Evolutionary conservation across 495 filamentous ascomycete species (phyloP).

Genomic region (Melanomma pulvis-pyrius): DNA sequence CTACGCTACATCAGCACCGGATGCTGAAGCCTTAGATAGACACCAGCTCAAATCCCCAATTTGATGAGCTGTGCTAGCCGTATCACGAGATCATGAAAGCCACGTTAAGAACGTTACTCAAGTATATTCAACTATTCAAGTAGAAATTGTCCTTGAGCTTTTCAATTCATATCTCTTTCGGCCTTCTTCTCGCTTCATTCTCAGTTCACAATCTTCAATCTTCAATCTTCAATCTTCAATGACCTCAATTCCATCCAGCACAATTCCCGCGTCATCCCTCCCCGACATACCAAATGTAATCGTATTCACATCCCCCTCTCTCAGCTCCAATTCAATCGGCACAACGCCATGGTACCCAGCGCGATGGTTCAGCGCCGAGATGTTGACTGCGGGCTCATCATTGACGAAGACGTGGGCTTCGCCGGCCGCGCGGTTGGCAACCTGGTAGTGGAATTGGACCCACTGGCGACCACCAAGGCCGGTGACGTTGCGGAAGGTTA

Average conservation of each 20-base stretch:
- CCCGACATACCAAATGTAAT: conserved; percentile 48
- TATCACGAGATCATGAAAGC: too few species aligned
- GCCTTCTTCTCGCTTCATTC: too few species aligned
- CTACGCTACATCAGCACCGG: too few species aligned
- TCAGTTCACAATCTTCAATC: too few species aligned
- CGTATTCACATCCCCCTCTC: conserved; percentile 45
- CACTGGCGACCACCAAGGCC: conserved; percentile 47
- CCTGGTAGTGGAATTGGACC: conserved; percentile 50
- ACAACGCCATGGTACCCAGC: conserved; percentile 49
- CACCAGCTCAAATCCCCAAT: too few species aligned
- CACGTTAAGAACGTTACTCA: too few species aligned
- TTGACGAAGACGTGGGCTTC: conserved; percentile 50
- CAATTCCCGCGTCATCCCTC: conserved; percentile 29
- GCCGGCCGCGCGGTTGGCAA: conserved; percentile 38
- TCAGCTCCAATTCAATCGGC: conserved; percentile 46
- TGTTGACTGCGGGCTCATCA: conserved; percentile 45
- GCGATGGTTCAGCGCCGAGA: conserved; percentile 48
- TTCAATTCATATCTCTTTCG: too few species aligned
- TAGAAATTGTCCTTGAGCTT: too few species aligned
- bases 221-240: conserved; percentile 28
- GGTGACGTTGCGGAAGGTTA: conserved; percentile 50
- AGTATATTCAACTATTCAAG: too few species aligned
- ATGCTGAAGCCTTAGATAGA: too few species aligned
- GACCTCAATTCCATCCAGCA: conserved; percentile 24
- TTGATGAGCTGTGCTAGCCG: too few species aligned